A percentile compares a stretch with the other conserved stretches of the same genome.
Conservation (phyloP, 305 asterid genomes). For the Fraxinus baroniana region DNA sequence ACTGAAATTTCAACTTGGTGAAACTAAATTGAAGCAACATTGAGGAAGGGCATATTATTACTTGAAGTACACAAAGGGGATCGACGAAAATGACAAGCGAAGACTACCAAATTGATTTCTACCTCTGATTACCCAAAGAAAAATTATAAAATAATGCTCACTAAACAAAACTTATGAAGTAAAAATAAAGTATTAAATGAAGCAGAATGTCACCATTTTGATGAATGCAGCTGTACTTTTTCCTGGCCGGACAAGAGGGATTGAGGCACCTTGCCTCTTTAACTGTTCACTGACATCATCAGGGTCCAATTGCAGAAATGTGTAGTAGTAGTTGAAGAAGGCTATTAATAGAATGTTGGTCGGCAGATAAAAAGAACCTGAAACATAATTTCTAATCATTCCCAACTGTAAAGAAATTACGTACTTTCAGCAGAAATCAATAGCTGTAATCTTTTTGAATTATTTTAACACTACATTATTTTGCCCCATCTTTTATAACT, state of each 20-base stretch:
- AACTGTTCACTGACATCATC: constrained; percentile 95
- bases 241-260: constrained; percentile 92
- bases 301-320: constrained; percentile 92
- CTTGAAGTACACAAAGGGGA: not conserved
- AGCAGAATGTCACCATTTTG: constrained; percentile 53
- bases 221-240: constrained; percentile 86
- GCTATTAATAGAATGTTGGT: constrained; percentile 82
- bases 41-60: not conserved
- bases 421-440: not conserved
- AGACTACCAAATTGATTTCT: not conserved
- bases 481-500: not conserved
- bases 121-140: not conserved
- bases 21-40: not conserved
- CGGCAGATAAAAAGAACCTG: constrained; percentile 87
- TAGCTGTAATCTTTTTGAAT: not conserved
- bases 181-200: not conserved
- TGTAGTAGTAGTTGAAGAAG: constrained; percentile 95
- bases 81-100: not conserved
- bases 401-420: not conserved
- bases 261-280: constrained; percentile 98
- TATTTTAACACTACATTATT: constrained; percentile 1
- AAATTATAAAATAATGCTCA: not conserved
- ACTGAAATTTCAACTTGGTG: not conserved
- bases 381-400: constrained; percentile 23
- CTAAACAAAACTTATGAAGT: not conserved